phyloP scores from a whole-genome alignment of 352 stramenopile genomes.

The Pythium monospermum region DNA sequence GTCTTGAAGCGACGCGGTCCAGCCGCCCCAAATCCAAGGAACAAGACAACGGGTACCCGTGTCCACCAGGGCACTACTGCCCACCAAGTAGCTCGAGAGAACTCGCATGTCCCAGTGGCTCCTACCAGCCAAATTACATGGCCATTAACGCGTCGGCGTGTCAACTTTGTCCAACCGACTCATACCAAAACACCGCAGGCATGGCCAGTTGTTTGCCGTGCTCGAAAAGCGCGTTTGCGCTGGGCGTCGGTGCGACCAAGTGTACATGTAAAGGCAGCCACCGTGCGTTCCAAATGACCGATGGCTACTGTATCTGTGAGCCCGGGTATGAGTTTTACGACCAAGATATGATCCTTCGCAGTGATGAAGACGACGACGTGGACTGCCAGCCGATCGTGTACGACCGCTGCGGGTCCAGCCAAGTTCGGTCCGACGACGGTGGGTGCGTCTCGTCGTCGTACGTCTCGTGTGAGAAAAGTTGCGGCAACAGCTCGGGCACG shows the following conservation, averaged over 20 bases:
- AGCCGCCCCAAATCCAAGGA: conserved; percentile 42
- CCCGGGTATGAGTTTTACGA: conserved; percentile 91
- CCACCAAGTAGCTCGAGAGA: conserved; percentile 49
- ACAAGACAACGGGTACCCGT: conserved; percentile 81
- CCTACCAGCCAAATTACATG: conserved; percentile 53
- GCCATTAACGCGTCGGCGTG: conserved; percentile 56
- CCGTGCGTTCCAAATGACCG: conserved; percentile 87
- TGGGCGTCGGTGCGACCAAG: conserved; percentile 38
- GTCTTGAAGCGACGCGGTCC: conserved; percentile 61
- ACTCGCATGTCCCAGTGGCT: conserved; percentile 67
- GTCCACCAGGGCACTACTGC: conserved; percentile 75
- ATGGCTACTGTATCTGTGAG: conserved; percentile 90
- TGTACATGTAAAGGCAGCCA: conserved; percentile 86
- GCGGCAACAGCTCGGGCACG: conserved; percentile 61
- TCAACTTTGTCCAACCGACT: conserved; percentile 54
- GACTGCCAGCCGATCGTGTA: conserved; percentile 93
- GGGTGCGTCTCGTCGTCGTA: conserved; percentile 45
- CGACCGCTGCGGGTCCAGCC: conserved; percentile 58
- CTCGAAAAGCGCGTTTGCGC: conserved; percentile 76
- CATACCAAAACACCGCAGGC: conserved; percentile 70
- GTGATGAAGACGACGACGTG: conserved; percentile 78
- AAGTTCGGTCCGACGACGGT: conserved; percentile 75
- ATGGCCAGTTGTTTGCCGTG: conserved; percentile 80
- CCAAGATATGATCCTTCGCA: conserved; percentile 70
- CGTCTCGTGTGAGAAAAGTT: conserved; percentile 48